Percentiles rank a stretch among this genome's conserved stretches.
Evolutionary conservation across 306 rosid genomes (phyloP).

Genomic region (Pyrus communis): DNA sequence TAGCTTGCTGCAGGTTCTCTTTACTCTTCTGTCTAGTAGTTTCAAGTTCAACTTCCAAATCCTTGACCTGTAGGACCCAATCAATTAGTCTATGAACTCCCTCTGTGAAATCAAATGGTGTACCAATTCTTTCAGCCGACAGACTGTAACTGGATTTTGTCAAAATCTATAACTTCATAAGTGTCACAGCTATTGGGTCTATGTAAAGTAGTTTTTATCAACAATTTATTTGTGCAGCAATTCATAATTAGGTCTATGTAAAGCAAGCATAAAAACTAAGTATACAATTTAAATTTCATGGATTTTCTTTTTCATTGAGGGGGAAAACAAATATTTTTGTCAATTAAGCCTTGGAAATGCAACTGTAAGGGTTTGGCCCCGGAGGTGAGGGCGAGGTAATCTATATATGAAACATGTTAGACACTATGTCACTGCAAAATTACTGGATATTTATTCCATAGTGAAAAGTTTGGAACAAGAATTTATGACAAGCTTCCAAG

Average conservation of each 20-base stretch:
- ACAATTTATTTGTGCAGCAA: not conserved
- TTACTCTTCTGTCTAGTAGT: constrained; percentile 66
- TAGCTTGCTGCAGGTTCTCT: constrained; percentile 95
- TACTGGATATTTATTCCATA: not conserved
- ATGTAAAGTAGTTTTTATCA: not conserved
- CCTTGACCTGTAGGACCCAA: constrained; percentile 74
- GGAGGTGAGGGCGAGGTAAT: not conserved
- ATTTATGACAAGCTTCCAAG: not conserved
- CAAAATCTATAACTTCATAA: not conserved
- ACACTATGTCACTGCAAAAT: not conserved
- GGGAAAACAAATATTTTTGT: not conserved
- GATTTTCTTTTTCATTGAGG: not conserved
- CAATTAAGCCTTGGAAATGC: not conserved
- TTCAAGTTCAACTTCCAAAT: constrained; percentile 94
- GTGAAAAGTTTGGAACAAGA: not conserved
- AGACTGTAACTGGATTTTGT: not conserved
- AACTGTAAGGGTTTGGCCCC: not conserved
- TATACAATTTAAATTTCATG: not conserved
- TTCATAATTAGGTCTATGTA: not conserved
- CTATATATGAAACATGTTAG: not conserved
- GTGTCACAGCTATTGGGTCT: not conserved
- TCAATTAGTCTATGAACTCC: constrained; percentile 8
- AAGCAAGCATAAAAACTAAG: not conserved
- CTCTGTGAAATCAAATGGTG: not conserved
- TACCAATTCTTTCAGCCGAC: not conserved